Conservation (phyloP, 208 protist species). For the Acanthamoeba royreba region DNA sequence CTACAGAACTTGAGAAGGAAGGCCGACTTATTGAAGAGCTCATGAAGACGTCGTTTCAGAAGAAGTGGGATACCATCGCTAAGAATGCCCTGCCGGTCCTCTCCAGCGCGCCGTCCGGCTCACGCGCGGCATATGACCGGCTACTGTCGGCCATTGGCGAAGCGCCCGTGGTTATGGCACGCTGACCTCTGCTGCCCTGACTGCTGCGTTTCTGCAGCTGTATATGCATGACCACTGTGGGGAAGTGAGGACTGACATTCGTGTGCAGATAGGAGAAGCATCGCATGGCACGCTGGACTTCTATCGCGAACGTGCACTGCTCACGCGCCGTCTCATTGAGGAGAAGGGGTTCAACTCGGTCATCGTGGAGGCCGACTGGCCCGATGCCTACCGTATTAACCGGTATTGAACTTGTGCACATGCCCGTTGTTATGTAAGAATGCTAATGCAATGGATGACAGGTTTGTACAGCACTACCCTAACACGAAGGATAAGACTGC, state of each 20-base stretch:
- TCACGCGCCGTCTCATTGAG: constrained; percentile 24
- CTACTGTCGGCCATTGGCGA: constrained; percentile 35
- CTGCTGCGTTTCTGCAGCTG: no score
- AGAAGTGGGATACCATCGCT: background rate
- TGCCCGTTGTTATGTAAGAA: background rate
- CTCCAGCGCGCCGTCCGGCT: background rate
- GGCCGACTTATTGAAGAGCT: background rate
- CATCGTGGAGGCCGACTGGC: constrained; percentile 42
- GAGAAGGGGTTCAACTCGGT: constrained; percentile 49
- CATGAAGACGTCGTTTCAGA: background rate
- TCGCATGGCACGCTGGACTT: constrained; percentile 55
- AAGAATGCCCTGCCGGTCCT: background rate
- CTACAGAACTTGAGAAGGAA: background rate
- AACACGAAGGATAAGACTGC: background rate
- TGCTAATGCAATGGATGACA: background rate
- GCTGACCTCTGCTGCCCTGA: background rate
- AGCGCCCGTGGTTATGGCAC: constrained; percentile 32
- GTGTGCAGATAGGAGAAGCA: constrained; percentile 50
- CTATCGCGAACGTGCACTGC: background rate
- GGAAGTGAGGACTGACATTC: background rate
- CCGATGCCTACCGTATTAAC: constrained; percentile 45
- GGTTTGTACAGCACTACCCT: constrained; percentile 8
- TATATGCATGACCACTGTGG: no score
- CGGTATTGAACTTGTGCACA: background rate
- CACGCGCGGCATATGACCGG: background rate